Percentiles rank a stretch among this genome's conserved stretches.
Conservation (phyloP, 768 basidiomycete species). For the Lactarius sp. region DNA sequence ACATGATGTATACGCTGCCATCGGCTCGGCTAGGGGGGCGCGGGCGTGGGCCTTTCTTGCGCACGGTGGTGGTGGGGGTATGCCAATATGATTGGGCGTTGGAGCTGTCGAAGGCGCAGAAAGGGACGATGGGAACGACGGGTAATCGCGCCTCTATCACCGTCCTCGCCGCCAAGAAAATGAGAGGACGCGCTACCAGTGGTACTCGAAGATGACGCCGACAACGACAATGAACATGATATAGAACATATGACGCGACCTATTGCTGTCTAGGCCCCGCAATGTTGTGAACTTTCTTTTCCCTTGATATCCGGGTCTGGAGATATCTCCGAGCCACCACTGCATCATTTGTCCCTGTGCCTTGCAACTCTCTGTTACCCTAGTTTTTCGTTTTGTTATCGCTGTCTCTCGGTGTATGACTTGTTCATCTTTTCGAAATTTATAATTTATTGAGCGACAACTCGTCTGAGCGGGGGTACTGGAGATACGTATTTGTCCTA, state of each 20-base stretch:
- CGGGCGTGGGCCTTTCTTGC: conserved; percentile 56
- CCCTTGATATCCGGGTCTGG: background rate
- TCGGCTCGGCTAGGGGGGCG: conserved; percentile 51
- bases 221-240: background rate
- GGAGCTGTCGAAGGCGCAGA: conserved; percentile 33
- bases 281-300: background rate
- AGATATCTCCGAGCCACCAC: background rate
- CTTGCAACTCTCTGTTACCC: background rate
- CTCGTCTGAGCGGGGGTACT: background rate
- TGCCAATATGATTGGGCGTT: conserved; percentile 61
- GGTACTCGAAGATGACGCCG: conserved; percentile 8
- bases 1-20: conserved; percentile 40
- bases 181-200: background rate
- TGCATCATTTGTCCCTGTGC: background rate
- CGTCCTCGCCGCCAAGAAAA: background rate
- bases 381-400: background rate
- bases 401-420: background rate
- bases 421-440: background rate
- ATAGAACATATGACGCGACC: background rate
- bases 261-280: background rate
- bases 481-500: background rate
- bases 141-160: background rate
- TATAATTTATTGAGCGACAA: no score
- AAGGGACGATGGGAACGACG: conserved; percentile 19
- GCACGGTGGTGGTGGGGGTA: conserved; percentile 69